Percentiles rank a stretch among this genome's conserved stretches.
Evolutionary conservation across 441 rosid genomes (phyloP).

Genomic region (Capsella rubella): DNA sequence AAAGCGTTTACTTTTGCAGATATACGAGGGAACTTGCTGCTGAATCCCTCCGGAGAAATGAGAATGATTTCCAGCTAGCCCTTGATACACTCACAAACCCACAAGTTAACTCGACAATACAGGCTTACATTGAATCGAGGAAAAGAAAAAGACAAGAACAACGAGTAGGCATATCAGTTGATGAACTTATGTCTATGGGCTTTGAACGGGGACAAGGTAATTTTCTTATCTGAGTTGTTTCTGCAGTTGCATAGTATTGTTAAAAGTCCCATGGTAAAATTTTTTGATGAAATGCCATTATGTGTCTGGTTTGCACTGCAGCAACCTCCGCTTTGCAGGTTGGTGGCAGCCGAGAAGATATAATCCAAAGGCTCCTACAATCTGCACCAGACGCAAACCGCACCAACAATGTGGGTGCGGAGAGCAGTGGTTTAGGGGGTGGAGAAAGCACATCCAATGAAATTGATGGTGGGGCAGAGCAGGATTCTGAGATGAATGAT

Average conservation of each 20-base stretch:
- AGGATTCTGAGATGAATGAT: slow-evolving; percentile 34
- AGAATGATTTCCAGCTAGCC: slow-evolving; percentile 75
- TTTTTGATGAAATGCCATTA: not conserved
- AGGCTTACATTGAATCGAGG: slow-evolving; percentile 71
- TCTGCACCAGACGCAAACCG: slow-evolving; percentile 40
- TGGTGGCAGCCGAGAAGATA: slow-evolving; percentile 57
- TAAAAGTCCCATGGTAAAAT: not conserved
- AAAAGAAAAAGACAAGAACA: slow-evolving; percentile 67
- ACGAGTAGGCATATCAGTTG: slow-evolving; percentile 48
- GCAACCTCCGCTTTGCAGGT: slow-evolving; percentile 63
- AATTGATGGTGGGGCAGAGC: slow-evolving; percentile 1
- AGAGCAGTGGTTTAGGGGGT: slow-evolving; percentile 5
- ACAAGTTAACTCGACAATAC: slow-evolving; percentile 63
- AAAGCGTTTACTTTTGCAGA: slow-evolving; percentile 51
- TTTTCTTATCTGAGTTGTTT: not conserved
- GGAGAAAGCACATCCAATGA: slow-evolving; percentile 12
- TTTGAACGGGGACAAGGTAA: slow-evolving; percentile 79
- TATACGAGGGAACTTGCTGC: slow-evolving; percentile 83
- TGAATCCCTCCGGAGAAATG: slow-evolving; percentile 86
- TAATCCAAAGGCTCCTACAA: slow-evolving; percentile 57
- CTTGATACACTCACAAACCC: slow-evolving; percentile 87
- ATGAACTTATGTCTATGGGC: slow-evolving; percentile 85
- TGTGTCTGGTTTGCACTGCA: slow-evolving; percentile 40
- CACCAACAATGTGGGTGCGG: not conserved
- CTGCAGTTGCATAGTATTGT: slow-evolving; percentile 11